Evolutionary conservation across 768 basidiomycete species (phyloP).

Genomic region (Lyophyllum shimeji): DNA sequence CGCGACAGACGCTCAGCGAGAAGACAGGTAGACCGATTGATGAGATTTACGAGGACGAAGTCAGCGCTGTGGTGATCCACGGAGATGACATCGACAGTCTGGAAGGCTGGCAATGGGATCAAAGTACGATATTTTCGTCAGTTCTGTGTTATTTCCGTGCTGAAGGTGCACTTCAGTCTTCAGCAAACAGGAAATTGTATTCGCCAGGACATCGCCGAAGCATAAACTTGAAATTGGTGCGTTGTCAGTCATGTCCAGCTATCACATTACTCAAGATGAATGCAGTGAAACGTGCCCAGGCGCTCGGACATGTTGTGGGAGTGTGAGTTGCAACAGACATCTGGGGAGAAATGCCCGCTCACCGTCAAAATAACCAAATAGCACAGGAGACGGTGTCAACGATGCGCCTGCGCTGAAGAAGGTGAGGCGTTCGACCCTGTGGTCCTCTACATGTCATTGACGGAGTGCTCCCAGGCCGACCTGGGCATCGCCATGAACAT

Average conservation of each 20-base stretch:
- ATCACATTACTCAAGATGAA: not conserved
- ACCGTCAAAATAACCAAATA: conserved; percentile 16
- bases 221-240: conserved; percentile 73
- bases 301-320: conserved; percentile 69
- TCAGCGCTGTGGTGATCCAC: conserved; percentile 64
- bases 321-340: conserved; percentile 43
- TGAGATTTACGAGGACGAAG: conserved; percentile 69
- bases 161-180: conserved; percentile 45
- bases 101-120: conserved; percentile 76
- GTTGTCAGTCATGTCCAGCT: conserved; percentile 9
- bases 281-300: conserved; percentile 68
- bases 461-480: conserved; percentile 44
- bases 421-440: conserved; percentile 18
- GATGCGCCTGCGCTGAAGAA: conserved; percentile 72
- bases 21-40: conserved; percentile 54
- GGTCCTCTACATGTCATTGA: not conserved
- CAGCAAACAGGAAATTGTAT: conserved; percentile 67
- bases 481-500: conserved; percentile 77
- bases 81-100: conserved; percentile 66
- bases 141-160: not conserved
- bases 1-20: conserved; percentile 56
- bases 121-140: conserved; percentile 44
- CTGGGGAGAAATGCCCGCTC: not conserved
- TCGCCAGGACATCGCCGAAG: conserved; percentile 70
- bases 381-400: conserved; percentile 73